Base-by-base conservation (phyloP, 139 green algal genomes). In the Tetratostichococcus sp. region DNA sequence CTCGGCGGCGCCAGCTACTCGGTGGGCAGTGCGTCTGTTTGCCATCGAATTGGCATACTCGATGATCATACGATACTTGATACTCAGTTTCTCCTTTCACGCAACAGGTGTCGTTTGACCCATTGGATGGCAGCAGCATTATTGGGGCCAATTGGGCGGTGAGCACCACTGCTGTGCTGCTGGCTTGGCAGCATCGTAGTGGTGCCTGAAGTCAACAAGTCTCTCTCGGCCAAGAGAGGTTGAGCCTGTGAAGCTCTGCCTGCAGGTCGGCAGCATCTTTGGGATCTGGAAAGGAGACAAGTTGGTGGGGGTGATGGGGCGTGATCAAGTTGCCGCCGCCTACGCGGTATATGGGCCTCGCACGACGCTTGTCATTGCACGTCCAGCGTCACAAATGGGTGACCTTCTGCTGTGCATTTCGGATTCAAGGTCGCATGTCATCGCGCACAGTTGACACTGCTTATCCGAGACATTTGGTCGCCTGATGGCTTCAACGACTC, bases 291-390 rank as follows among this genome's bases (percentile, higher is more conserved):
- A 79, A 3, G 90, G 90, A 1, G 71, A 58, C 3, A 75, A 74
- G 16, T 79, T 93, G 16, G 25, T 94, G 5, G 88, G 89, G 1
- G 77, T 78, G 2, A 75, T 16, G 0, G 90, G 89, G 1, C 43
- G 80, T 6, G 81, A 93, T 25, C 91, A 93, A 66, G 83, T 71
- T 14, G 90, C 90, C 21, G 90, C 92, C 6, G 83, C 68, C 0
- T 97, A 97, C 76, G 87, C 84, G 0, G 81, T 97, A 1, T 94
- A 94, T 58, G 92, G 92, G 0, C 91, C 92, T 0, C 85, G 86
- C 23, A 96, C 92, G 1, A 39, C 93, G 30, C 82, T 97, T 4
- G 87, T 97, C 8, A 34, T 92, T 35, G 89, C 90, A 1, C 35
- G 81, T 25, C 89, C 88, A 23, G 19, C 2, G 17, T 62, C 50